A percentile compares a stretch with the other conserved stretches of the same genome.
phyloP scores from a whole-genome alignment of 805 yeast genomes.

The Saccharomycodes ludwigii region DNA sequence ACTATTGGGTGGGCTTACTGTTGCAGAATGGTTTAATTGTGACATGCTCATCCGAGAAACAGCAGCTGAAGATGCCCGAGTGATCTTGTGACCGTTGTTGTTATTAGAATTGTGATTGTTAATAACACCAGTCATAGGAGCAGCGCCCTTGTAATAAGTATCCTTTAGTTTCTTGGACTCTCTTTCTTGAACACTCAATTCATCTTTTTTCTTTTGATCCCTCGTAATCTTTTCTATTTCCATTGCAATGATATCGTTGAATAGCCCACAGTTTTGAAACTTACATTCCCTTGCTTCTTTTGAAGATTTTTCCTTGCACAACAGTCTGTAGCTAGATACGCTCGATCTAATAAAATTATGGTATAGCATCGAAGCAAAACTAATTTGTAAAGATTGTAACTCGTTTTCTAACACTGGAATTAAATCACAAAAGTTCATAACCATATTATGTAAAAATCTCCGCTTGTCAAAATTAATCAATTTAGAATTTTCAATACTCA shows the following conservation, averaged over 20 bases:
- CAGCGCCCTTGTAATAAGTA: slow-evolving; percentile 12
- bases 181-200: slow-evolving; percentile 25
- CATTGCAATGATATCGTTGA: slow-evolving; percentile 30
- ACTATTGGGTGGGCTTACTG: too few species aligned
- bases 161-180: slow-evolving; percentile 24
- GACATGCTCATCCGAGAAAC: too few species aligned
- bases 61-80: too few species aligned
- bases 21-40: too few species aligned
- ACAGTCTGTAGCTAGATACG: slow-evolving; percentile 10
- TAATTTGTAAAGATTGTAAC: slow-evolving; percentile 1
- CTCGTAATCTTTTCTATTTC: slow-evolving; percentile 42
- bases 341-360: slow-evolving; percentile 21
- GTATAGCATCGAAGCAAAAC: slow-evolving; percentile 13
- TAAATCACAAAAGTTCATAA: slow-evolving; percentile 40
- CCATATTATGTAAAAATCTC: slow-evolving; percentile 51
- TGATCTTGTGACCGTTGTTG: too few species aligned
- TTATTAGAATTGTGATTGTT: too few species aligned
- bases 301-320: slow-evolving; percentile 29
- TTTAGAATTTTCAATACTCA: slow-evolving; percentile 48
- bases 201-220: slow-evolving; percentile 36
- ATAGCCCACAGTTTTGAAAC: slow-evolving; percentile 28
- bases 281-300: slow-evolving; percentile 31
- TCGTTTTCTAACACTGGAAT: slow-evolving; percentile 13
- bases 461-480: slow-evolving; percentile 80
- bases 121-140: slow-evolving; percentile 2